phyloP scores from a whole-genome alignment of 78 protist genomes.

The Salpingoeca rosetta region DNA sequence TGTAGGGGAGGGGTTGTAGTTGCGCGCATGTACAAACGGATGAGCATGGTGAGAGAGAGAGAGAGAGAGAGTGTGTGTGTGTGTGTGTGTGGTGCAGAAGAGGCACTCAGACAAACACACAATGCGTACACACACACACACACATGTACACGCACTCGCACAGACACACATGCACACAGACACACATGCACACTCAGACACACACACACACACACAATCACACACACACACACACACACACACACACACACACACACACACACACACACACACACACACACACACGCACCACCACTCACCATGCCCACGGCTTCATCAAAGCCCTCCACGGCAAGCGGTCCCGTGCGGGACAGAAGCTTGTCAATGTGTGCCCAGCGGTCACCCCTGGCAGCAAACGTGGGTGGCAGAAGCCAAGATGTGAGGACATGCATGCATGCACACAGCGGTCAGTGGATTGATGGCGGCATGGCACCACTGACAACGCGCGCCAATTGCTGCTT shows the following conservation, averaged over 20 bases:
- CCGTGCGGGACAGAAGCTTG: slow-evolving; percentile 1
- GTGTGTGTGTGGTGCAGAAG: background rate
- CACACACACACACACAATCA: background rate
- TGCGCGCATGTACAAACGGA: background rate
- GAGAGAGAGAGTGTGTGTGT: background rate
- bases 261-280: background rate
- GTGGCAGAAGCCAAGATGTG: background rate
- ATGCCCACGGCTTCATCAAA: background rate
- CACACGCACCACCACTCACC: slow-evolving; percentile 8
- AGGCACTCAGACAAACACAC: background rate
- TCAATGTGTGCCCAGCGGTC: slow-evolving; percentile 13
- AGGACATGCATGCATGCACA: no score
- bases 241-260: background rate
- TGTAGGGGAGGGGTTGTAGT: background rate
- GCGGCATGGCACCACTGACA: background rate
- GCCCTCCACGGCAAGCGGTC: slow-evolving; percentile 15
- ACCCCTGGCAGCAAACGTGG: background rate
- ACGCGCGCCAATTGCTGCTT: background rate
- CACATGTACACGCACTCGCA: background rate
- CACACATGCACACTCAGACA: background rate
- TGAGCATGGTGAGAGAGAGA: background rate
- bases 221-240: background rate
- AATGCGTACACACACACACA: background rate
- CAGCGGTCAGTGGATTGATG: background rate
- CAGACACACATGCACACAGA: background rate